Evolutionary conservation across 345 rosid species (phyloP).

Genomic region (Eutrema japonicum): DNA sequence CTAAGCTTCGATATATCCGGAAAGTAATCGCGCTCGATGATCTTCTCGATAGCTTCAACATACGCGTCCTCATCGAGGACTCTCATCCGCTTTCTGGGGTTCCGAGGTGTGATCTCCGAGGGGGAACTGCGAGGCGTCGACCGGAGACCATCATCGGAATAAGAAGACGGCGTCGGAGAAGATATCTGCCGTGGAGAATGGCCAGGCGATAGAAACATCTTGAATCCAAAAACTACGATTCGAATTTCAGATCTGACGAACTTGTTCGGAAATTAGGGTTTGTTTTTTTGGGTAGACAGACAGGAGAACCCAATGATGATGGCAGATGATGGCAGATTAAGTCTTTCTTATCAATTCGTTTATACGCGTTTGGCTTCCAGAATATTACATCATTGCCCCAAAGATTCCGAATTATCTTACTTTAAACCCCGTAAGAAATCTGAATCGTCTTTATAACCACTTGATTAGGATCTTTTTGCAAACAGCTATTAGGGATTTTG

Average conservation of each 20-base stretch:
- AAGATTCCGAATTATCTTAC: neutral
- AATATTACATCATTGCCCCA: neutral
- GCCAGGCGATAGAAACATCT: slow-evolving; percentile 80
- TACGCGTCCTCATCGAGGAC: slow-evolving; percentile 91
- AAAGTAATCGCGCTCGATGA: slow-evolving; percentile 94
- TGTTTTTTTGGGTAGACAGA: neutral
- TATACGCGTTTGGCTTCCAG: slow-evolving; percentile 29
- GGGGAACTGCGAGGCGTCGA: slow-evolving; percentile 40
- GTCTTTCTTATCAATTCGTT: neutral
- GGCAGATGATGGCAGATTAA: neutral
- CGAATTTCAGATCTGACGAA: slow-evolving; percentile 15
- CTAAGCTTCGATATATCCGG: slow-evolving; percentile 94
- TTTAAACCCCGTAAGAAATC: neutral
- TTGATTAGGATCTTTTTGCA: neutral
- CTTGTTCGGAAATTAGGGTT: slow-evolving; percentile 31
- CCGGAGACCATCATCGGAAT: slow-evolving; percentile 39
- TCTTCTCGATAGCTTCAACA: slow-evolving; percentile 85
- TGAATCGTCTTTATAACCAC: neutral
- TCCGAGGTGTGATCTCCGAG: slow-evolving; percentile 44
- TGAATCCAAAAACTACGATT: neutral
- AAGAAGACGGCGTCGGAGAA: slow-evolving; percentile 63
- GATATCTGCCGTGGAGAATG: slow-evolving; percentile 81
- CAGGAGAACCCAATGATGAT: neutral
- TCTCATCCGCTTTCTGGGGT: slow-evolving; percentile 56
- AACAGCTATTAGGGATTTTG: neutral